Evolutionary conservation across 805 yeast genomes (phyloP), one percentile per base, ranked within the genome.

Genomic region (Candida anglica): DNA sequence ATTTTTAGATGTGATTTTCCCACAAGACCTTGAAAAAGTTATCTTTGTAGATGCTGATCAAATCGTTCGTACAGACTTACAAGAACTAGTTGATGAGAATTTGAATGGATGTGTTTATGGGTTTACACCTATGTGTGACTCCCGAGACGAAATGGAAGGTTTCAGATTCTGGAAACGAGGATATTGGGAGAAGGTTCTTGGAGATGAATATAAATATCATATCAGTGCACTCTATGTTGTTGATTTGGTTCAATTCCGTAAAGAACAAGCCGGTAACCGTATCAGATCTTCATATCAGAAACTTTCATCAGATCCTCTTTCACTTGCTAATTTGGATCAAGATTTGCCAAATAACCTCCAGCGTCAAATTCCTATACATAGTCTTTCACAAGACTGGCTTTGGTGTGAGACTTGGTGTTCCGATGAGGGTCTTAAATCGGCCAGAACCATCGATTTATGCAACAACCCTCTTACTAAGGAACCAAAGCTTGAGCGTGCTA

Each of bases 321-420:
- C 96, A 0, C 63, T 93, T 37, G 72, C 86, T 8, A 87, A 86
- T 48, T 69, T 89, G 39, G 98, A 88, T 52, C 97, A 91, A 53
- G 98, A 93, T 53, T 69, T 91, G 40, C 88, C 96, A n/a, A 93
- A 91, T 57, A 85, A 86, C 50, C 46, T 89, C 46, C 98, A 93
- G 56, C 47, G 66, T 15, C 55, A 58, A 19, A 56, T 91, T 19
- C 81, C 80, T 32, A 87, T 87, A 14, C 73, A 66, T 48, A 80
- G 93, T 6, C 63, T 86, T 28, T 85, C 87, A 3, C 81, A 81
- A 44, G 89, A 85, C 28, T 86, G 95, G 94, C 62, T 86, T 24
- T 87, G 95, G 95, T 87, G 95, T 59, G 95, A 86, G 50, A 86
- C 95, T 0, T 86, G 95, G 95, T 85, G 95, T 55, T 69, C 79